Evolutionary conservation across 495 filamentous ascomycete species (phyloP).

Genomic region (Aspergillus campestris): DNA sequence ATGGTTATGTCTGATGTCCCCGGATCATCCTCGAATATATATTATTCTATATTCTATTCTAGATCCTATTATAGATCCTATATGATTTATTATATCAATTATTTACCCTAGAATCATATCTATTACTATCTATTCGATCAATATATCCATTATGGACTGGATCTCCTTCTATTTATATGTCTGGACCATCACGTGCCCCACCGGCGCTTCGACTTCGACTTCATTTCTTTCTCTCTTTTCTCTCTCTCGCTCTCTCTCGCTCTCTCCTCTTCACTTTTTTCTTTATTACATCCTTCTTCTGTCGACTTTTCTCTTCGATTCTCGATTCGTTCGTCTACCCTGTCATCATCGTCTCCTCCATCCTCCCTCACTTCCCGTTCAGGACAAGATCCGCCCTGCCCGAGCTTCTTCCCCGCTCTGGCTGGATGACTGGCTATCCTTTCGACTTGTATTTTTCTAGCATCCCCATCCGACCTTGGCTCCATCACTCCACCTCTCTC

Average conservation of each 20-base stretch:
- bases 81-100: too few species aligned
- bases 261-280: not conserved
- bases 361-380: constrained; percentile 1
- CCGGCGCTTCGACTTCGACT: not conserved
- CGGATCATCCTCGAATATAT: too few species aligned
- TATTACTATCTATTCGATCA: too few species aligned
- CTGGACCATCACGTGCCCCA: too few species aligned
- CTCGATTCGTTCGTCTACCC: not conserved
- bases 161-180: too few species aligned
- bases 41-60: too few species aligned
- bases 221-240: not conserved
- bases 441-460: too few species aligned
- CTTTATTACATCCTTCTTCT: not conserved
- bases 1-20: too few species aligned
- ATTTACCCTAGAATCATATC: too few species aligned
- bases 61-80: too few species aligned
- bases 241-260: not conserved
- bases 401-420: constrained; percentile 9
- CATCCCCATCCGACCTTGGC: not conserved
- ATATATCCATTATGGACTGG: too few species aligned
- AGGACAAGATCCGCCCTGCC: constrained; percentile 1
- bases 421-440: not conserved
- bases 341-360: not conserved
- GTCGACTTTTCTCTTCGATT: not conserved
- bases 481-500: not conserved